Conservation (phyloP, 805 yeast species). For the Starmerella ratchasimensis region DNA sequence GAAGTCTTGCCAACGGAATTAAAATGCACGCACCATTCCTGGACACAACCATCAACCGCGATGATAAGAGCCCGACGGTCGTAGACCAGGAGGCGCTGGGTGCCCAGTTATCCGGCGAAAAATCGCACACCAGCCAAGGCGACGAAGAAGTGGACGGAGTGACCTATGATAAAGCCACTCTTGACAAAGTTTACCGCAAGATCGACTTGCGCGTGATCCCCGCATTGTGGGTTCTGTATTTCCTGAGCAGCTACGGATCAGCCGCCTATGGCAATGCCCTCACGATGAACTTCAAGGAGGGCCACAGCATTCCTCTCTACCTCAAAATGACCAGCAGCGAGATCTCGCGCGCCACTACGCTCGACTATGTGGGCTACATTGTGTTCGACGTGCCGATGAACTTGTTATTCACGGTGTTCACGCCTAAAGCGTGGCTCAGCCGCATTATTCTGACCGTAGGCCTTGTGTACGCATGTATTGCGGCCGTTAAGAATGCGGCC, state of each 20-base stretch:
- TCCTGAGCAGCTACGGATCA: slow-evolving; percentile 64
- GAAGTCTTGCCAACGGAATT: not conserved
- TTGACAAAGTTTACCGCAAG: slow-evolving; percentile 33
- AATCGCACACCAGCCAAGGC: not conserved
- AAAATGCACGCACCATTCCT: not conserved
- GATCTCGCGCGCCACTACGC: slow-evolving; percentile 60
- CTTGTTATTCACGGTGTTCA: slow-evolving; percentile 62
- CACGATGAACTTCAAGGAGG: slow-evolving; percentile 55
- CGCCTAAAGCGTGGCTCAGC: slow-evolving; percentile 76
- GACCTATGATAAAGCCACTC: not conserved
- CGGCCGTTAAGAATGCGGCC: slow-evolving; percentile 39
- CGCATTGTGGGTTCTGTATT: slow-evolving; percentile 67
- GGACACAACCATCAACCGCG: not conserved
- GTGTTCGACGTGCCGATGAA: slow-evolving; percentile 83
- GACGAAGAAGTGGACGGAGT: not conserved
- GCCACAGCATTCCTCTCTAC: slow-evolving; percentile 46
- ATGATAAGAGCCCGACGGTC: not conserved
- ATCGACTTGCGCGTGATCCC: slow-evolving; percentile 65
- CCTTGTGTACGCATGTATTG: slow-evolving; percentile 59
- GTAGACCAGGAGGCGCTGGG: not conserved
- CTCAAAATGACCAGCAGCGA: slow-evolving; percentile 43
- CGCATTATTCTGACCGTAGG: slow-evolving; percentile 70
- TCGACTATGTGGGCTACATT: slow-evolving; percentile 71
- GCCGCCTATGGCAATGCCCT: slow-evolving; percentile 65
- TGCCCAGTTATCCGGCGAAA: not conserved